Percentiles rank a stretch among this genome's conserved stretches.
These are phyloP conservation scores for Plasmodium cynomolgi DNA, from an alignment of 169 alveolate species.

Conservation along the genomic window DNA sequence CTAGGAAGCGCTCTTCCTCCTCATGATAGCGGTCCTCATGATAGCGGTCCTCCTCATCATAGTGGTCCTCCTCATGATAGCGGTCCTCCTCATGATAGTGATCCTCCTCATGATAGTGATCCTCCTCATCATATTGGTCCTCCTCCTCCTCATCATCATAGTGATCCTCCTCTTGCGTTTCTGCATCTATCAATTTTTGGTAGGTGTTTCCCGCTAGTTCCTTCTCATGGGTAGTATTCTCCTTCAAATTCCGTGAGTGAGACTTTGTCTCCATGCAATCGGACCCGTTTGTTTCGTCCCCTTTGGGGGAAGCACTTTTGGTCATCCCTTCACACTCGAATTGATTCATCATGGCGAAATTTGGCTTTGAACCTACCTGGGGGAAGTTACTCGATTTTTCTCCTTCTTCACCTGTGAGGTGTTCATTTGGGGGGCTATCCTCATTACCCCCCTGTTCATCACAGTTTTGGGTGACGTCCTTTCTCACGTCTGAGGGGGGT, in stretches of 20 bases:
- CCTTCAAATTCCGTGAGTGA: neutral
- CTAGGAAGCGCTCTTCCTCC: neutral
- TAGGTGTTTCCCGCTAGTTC: neutral
- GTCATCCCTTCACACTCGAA: neutral
- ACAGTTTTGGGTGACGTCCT: neutral
- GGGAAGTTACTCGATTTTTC: neutral
- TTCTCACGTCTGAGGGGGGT: neutral
- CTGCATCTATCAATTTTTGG: neutral
- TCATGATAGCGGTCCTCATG: constrained; percentile 9
- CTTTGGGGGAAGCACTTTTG: neutral
- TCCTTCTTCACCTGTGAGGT: neutral
- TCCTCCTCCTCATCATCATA: constrained; percentile 10
- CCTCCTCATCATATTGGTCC: neutral
- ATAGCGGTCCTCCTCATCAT: neutral
- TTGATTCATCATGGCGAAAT: neutral
- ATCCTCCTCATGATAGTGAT: constrained; percentile 1
- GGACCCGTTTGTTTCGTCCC: neutral
- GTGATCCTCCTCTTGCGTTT: neutral
- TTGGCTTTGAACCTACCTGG: neutral
- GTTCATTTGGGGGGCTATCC: neutral
- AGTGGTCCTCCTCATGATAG: constrained; percentile 1
- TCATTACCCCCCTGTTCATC: neutral
- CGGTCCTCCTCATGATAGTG: constrained; percentile 4
- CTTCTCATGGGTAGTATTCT: neutral
- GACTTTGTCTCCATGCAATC: neutral